Base-by-base conservation (phyloP, 2,329 filamentous ascomycete species). In the Fusarium euwallaceae region DNA sequence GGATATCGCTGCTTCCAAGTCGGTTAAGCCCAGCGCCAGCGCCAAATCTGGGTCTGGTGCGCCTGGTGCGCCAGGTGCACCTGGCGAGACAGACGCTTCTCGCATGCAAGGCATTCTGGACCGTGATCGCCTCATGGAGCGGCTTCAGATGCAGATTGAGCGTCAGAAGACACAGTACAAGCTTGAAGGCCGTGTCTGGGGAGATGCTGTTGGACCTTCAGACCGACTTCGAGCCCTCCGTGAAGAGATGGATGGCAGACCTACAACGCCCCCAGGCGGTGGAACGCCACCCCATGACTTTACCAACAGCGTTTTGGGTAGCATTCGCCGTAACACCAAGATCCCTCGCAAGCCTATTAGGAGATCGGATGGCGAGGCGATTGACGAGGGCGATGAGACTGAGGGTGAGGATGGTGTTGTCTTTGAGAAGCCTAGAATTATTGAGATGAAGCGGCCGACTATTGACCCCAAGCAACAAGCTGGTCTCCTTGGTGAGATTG, bases 141-240 rank as follows among this genome's bases (percentile, higher is more conserved):
- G 95, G 63, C 88, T 99, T 67, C 95, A 98, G 83, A 97, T 94
- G 87, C 97, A 98, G 84, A 91, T 99, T 48, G 96, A 98, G 86
- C 89, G 97, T 74, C 96, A 98, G 74, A 98, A 98, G 89, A 98
- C 97, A 1, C 95, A 98, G 81, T 98, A 95, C 84, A 98, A 98
- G 84, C 90, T 99, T 36, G 97, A 98, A 83, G 97, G 97, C 76
- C 94, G 94, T 82, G 92, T 95, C 10, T 98, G 96, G 93, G 92
- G 92, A 72, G 94, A 97, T 72, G 86, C 89, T 62, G 89, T 93
- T 74, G 94, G 94, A 39, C 96, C 97, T 14, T 98, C 95, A 53
- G 97, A 99, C 84, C 92, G 95, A 78, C 87, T 99, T 68, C 93
- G 97, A 75, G 96, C 97, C 75, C 88, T 98, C 60, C 93, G 97